Evolutionary conservation across 2,329 filamentous ascomycete genomes (phyloP), one percentile per base, ranked within the genome.

Genomic region (Pezicula carpinea): DNA sequence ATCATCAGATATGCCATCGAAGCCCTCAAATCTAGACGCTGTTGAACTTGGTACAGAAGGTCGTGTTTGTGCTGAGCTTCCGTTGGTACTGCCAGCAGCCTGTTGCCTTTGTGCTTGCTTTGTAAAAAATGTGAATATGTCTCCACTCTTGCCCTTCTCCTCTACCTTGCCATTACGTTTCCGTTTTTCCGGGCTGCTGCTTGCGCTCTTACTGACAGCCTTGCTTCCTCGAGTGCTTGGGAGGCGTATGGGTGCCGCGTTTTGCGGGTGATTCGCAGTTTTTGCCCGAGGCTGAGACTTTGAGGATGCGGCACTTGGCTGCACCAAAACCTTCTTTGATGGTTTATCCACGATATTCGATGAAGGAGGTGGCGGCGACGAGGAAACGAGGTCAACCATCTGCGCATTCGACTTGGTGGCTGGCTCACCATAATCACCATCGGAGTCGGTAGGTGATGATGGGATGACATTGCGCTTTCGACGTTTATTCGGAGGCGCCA

Each of bases 91-190:
- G 3, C 47, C 48, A 32, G 58, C 55, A 15, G 51, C 49, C 42
- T 62, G 51, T 44, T 65, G 63, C 33, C 70, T 72, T 52, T 81
- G 76, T 6, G 74, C 74, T 60, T 85, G 81, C 42, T 73, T 81
- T 15, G 79, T 81, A 54, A 85, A 85, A 15, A 84, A 69, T 0
- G 76, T 72, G 57, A 75, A 69, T 13, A 85, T 67, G 54, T 84
- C 75, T 3, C 71, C 78, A 6, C 74, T 75, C 51, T 75, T 78
- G 5, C 71, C 73, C 53, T 72, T 78, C 44, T 77, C 75, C 6
- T 71, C 70, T 5, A 62, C 39, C 50, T 71, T 74, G n/a, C 58
- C 60, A 66, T 57, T 65, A 36, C 54, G 53, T 49, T 59, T 66
- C 46, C 55, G 46, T 55, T 73, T 74, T 47, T 71, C 65, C 0